Evolutionary conservation across 2,329 filamentous ascomycete genomes (phyloP).

Genomic region (Pseudogymnoascus sp.): DNA sequence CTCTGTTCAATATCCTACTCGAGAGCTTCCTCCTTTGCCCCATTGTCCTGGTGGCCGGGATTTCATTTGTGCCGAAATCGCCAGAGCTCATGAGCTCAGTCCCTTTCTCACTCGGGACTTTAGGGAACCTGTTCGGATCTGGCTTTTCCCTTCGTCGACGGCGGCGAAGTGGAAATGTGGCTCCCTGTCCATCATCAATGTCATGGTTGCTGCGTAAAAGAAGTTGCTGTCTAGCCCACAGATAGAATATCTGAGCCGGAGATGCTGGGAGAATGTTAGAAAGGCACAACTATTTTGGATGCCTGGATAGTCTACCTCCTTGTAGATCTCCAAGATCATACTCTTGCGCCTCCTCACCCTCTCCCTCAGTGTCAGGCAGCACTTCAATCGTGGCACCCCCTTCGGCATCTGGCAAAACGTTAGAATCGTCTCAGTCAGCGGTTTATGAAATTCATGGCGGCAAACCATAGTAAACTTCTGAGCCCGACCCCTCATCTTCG

Average conservation of each 20-base stretch:
- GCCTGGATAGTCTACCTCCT: neutral
- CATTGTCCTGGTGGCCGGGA: constrained; percentile 39
- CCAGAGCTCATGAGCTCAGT: constrained; percentile 73
- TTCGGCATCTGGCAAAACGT: constrained; percentile 4
- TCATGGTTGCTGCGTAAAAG: constrained; percentile 14
- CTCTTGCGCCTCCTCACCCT: neutral
- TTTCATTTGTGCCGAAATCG: constrained; percentile 63
- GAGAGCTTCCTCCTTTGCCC: constrained; percentile 52
- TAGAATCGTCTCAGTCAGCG: neutral
- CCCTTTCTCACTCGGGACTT: constrained; percentile 73
- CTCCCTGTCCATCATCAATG: constrained; percentile 17
- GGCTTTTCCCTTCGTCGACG: constrained; percentile 34
- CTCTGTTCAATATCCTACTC: constrained; percentile 67
- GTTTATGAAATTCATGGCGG: neutral
- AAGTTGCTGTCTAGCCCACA: constrained; percentile 11
- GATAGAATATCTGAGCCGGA: constrained; percentile 13
- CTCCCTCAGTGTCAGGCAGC: constrained; percentile 18
- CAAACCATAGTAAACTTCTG: constrained; percentile 4
- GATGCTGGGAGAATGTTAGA: constrained; percentile 13
- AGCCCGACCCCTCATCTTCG: constrained; percentile 18
- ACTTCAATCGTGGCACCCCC: constrained; percentile 17
- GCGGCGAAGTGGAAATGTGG: constrained; percentile 34
- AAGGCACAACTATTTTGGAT: neutral
- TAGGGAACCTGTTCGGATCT: constrained; percentile 62
- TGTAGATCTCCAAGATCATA: neutral